Base-by-base conservation (phyloP, 257 asterid genomes). In the Phtheirospermum japonicum region DNA sequence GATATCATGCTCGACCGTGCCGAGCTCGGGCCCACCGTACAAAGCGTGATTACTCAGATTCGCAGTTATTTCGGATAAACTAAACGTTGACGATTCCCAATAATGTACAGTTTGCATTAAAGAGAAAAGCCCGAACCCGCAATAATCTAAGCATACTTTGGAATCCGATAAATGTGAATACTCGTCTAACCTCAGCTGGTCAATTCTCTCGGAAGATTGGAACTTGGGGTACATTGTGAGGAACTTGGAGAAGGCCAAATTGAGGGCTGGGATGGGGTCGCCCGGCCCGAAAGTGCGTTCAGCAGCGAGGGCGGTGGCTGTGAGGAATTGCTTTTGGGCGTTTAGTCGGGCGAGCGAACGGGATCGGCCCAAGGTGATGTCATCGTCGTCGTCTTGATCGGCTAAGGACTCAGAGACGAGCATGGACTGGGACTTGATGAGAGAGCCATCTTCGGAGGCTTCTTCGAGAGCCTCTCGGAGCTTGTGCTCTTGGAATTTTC, bases 51-150 rank as follows among this genome's bases (percentile, higher is more conserved):
- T 91, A 63, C 96, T 81, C 80, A 91, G 70, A 79, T 91, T 88
- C 12, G 96, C 96, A 68, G 94, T 88, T 48, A 88, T 91, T 72
- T 91, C 98, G 68, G 94, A 84, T 75, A 91, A 73, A 68, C 89
- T 91, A 77, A 91, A 88, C 1, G 95, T 74, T 9, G 88, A 88
- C 2, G 98, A 91, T 50, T 91, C 98, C 95, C 90, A 88, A 71
- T 86, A 81, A 74, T 84, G 88, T 71, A 83, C 76, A 75, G 82
- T 78, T 70, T 91, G 98, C 75, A 86, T 72, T 66, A 86, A 81
- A 3, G 98, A 91, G 81, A 91, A 88, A 79, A 91, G 67, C 57
- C 98, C 97, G 76, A 91, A 91, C 68, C 98, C 96, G 78, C 98
- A 91, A 36, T 91, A 91, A 64, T 91, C 97, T 20, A 91, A 90